Percentiles rank a stretch among this genome's conserved stretches.
Evolutionary conservation across 495 filamentous ascomycete genomes (phyloP).

Genomic region (Aspergillus cavernicola): DNA sequence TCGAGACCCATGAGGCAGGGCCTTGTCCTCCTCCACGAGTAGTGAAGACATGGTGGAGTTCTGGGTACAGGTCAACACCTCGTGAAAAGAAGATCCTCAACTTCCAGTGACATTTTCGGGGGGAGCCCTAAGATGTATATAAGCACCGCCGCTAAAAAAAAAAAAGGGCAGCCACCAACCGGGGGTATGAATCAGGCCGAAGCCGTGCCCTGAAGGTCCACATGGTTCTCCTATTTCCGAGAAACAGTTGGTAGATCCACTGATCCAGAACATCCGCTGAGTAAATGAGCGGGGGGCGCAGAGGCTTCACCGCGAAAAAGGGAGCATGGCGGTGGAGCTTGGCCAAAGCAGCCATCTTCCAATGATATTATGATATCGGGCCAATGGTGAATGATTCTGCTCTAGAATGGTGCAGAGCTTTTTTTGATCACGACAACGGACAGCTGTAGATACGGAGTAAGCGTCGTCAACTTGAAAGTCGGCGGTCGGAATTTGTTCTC

Average conservation of each 20-base stretch:
- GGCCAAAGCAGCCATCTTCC: not conserved
- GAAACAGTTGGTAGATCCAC: not conserved
- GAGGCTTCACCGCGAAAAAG: no score
- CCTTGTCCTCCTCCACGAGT: not conserved
- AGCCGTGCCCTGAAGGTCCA: not conserved
- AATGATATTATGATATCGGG: no score
- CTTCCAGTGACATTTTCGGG: not conserved
- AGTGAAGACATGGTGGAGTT: constrained; percentile 5
- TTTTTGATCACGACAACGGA: no score
- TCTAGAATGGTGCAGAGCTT: no score
- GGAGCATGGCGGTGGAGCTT: no score
- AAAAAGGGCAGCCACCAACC: not conserved
- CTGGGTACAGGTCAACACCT: not conserved
- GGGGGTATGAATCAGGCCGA: not conserved
- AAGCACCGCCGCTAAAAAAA: not conserved
- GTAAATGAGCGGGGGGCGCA: not conserved
- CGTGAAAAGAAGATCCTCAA: not conserved
- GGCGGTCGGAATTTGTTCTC: no score
- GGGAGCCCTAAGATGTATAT: constrained; percentile 2
- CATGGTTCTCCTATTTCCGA: constrained; percentile 4
- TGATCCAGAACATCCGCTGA: not conserved
- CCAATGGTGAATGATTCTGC: no score
- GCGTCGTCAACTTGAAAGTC: no score
- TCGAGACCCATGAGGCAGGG: not conserved
- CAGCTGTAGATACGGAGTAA: no score